Percentiles rank a stretch among this genome's conserved stretches.
phyloP scores from a whole-genome alignment of 768 basidiomycete genomes.

The Psilocybe cyanescens region DNA sequence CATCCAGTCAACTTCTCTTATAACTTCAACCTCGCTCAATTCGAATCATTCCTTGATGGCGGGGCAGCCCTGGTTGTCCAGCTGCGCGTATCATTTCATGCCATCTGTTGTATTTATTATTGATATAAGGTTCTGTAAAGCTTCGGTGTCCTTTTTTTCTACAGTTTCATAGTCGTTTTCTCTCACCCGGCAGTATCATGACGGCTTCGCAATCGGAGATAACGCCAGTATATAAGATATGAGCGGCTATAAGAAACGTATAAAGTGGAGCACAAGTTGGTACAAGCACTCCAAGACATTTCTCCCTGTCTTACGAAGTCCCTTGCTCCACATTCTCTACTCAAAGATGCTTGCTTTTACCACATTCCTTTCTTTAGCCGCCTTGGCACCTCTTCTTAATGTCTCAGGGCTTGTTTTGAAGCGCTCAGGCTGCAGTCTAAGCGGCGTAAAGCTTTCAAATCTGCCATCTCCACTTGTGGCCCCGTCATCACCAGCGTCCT shows the following conservation, averaged over 20 bases:
- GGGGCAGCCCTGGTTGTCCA: no score
- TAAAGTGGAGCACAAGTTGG: slow-evolving; percentile 9
- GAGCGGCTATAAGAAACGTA: slow-evolving; percentile 3
- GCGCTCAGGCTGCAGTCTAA: slow-evolving; percentile 28
- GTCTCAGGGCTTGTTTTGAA: slow-evolving; percentile 17
- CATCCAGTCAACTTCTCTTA: no score
- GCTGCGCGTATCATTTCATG: no score
- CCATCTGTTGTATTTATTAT: no score
- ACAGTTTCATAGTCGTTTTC: no score
- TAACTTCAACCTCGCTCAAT: no score
- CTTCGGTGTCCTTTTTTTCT: no score
- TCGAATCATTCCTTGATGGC: no score
- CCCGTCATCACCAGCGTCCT: slow-evolving; percentile 39
- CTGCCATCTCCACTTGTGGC: slow-evolving; percentile 35
- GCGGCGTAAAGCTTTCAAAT: slow-evolving; percentile 21
- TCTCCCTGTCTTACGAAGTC: slow-evolving; percentile 18
- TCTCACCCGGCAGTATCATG: no score
- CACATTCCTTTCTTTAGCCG: slow-evolving; percentile 20
- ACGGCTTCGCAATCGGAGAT: neutral
- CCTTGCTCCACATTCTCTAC: slow-evolving; percentile 1
- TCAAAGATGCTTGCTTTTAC: slow-evolving; percentile 18
- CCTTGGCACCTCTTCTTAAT: slow-evolving; percentile 12
- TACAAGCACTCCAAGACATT: slow-evolving; percentile 14
- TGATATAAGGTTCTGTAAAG: no score
- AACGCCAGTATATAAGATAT: neutral